phyloP scores from a whole-genome alignment of 306 rosid genomes.

The Cajanus cajan region DNA sequence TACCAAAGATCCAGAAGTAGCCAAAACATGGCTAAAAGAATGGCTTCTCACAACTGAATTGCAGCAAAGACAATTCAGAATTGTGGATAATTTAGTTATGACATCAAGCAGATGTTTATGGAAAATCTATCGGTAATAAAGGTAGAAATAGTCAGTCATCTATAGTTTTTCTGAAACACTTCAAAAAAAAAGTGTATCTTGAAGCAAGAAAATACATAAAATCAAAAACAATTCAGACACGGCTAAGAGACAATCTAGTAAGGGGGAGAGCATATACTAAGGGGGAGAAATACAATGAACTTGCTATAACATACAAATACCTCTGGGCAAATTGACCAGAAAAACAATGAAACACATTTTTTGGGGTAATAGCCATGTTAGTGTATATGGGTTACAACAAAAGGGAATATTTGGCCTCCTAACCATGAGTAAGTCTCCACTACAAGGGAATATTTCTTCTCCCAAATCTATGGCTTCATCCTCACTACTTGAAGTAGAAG shows the following conservation, averaged over 20 bases:
- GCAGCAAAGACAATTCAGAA: background rate
- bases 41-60: background rate
- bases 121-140: background rate
- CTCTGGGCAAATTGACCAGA: background rate
- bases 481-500: too few relatives aligned
- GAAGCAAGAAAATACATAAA: background rate
- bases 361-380: background rate
- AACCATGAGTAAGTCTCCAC: too few relatives aligned
- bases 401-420: too few relatives aligned
- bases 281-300: too few relatives aligned
- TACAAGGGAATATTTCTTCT: too few relatives aligned
- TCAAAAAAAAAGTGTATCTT: background rate
- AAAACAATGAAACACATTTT: constrained; percentile 1
- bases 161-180: background rate
- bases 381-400: too few relatives aligned
- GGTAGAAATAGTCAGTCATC: background rate
- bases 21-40: background rate
- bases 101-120: background rate
- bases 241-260: too few relatives aligned
- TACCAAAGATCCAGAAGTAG: background rate
- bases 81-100: background rate
- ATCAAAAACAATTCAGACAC: too few relatives aligned
- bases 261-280: too few relatives aligned
- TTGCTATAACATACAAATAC: too few relatives aligned
- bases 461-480: too few relatives aligned